Evolutionary conservation across 345 rosid genomes (phyloP), one percentile per base, ranked within the genome.

Genomic region (Pelargonium nanum): DNA sequence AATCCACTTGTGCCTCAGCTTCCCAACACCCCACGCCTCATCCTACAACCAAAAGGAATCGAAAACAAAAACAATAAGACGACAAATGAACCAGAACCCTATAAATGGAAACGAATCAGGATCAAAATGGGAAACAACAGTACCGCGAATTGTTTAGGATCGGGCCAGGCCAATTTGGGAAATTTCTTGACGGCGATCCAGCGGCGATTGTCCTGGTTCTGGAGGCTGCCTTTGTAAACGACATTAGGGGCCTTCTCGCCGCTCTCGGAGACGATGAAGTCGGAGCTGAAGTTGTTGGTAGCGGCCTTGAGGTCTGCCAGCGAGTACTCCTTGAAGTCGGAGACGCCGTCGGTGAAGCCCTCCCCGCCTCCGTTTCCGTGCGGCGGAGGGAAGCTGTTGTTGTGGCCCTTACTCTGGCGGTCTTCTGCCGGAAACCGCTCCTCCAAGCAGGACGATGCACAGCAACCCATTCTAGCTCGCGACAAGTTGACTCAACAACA

Each of bases 11-110:
- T 90, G 96, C 66, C 93, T 85, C 75, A 94, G 67, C 69, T 88
- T 90, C 75, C 97, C 99, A 4, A 90, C 95, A 25, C 86, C 84
- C 81, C 82, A 68, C 6, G 97, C 97, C 65, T 94, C 99, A 73
- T 94, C 97, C 97, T 94, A 61, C 19, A 52, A 16, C 16, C 25
- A 58, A 21, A 22, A 67, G 57, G 44, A 48, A 62, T 53, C 48
- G 60, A 72, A 54, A 53, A 54, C 68, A 60, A 23, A 12, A 32
- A 12, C 48, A 28, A 34, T 30, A 56, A 13, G 20, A 24, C 25
- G 1, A 25, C 13, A 56, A 44, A 34, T 19, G 26, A 22, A 9
- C 21, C 23, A 20, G 56, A 17, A 53, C 6, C 54, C 16, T 0
- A 60, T 22, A 58, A 20, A 12, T 0, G 9, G 52, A 6, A 53